These are phyloP conservation scores for Sarocladium brachiariae DNA, from an alignment of 2,329 filamentous ascomycete species.

Conservation along the genomic window DNA sequence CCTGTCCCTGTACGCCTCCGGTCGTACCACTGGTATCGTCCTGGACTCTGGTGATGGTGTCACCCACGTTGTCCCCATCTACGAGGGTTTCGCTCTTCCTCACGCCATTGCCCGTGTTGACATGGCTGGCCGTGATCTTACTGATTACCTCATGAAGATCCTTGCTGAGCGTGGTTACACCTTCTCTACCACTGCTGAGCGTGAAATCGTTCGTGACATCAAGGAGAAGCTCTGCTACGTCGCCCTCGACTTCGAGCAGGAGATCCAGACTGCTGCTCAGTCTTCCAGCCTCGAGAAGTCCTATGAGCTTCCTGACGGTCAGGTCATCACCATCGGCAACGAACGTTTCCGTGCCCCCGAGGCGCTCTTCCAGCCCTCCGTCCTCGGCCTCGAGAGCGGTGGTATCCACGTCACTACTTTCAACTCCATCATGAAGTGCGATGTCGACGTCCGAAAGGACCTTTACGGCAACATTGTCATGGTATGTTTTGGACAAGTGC, in stretches of 20 bases:
- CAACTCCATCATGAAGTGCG: constrained; percentile 99
- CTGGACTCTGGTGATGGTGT: constrained; percentile 99
- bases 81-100: constrained; percentile 99
- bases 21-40: constrained; percentile 99
- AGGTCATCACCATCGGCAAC: constrained; percentile 99
- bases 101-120: constrained; percentile 99
- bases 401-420: constrained; percentile 99
- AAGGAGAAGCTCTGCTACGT: constrained; percentile 99
- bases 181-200: constrained; percentile 99
- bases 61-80: constrained; percentile 99
- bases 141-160: constrained; percentile 99
- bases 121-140: constrained; percentile 99
- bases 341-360: constrained; percentile 99
- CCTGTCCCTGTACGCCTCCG: constrained; percentile 97
- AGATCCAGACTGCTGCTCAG: constrained; percentile 99
- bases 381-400: constrained; percentile 95
- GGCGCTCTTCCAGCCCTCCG: constrained; percentile 98
- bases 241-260: constrained; percentile 99
- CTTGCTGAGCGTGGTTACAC: constrained; percentile 98
- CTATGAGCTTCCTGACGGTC: constrained; percentile 98
- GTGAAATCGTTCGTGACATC: constrained; percentile 99
- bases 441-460: constrained; percentile 99
- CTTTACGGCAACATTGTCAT: constrained; percentile 99
- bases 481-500: constrained; percentile 54
- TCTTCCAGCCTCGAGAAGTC: constrained; percentile 99